A percentile compares a stretch with the other conserved stretches of the same genome.
phyloP scores from a whole-genome alignment of 495 filamentous ascomycete genomes.

The Penicillium diatomitis region DNA sequence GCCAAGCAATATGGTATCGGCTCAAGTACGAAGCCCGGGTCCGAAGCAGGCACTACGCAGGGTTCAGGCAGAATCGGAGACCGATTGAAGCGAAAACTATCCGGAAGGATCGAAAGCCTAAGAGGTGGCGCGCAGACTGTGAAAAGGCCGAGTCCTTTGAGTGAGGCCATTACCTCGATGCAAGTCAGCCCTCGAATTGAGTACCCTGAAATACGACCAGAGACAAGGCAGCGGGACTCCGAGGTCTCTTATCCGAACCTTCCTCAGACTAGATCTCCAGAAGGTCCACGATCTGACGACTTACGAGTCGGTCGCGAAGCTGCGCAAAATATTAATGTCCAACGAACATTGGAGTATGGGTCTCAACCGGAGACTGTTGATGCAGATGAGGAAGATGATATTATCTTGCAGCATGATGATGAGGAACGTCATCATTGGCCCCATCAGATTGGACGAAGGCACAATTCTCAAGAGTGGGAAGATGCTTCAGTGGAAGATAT shows the following conservation, averaged over 20 bases:
- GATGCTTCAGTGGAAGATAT: background rate
- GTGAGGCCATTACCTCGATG: background rate
- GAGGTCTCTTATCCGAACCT: conserved; percentile 14
- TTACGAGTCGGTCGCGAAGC: too few relatives aligned
- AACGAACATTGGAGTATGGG: too few relatives aligned
- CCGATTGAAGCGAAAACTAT: conserved; percentile 22
- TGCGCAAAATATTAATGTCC: too few relatives aligned
- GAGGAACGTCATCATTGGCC: too few relatives aligned
- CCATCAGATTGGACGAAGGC: too few relatives aligned
- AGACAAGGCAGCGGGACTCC: too few relatives aligned
- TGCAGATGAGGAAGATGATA: too few relatives aligned
- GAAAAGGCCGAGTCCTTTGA: conserved; percentile 9
- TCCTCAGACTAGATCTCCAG: background rate
- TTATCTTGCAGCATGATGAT: too few relatives aligned
- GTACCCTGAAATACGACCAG: background rate
- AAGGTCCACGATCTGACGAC: background rate
- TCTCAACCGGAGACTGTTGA: too few relatives aligned
- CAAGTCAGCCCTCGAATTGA: background rate
- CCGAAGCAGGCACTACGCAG: conserved; percentile 17
- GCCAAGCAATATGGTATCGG: conserved; percentile 29
- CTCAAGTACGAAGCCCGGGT: conserved; percentile 12
- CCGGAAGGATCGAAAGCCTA: conserved; percentile 13
- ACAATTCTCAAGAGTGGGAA: background rate
- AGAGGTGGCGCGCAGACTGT: conserved; percentile 9
- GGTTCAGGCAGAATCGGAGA: conserved; percentile 22